A percentile compares a stretch with the other conserved stretches of the same genome.
Conservation (phyloP, 345 rosid genomes). For the Lepidium didymum region DNA sequence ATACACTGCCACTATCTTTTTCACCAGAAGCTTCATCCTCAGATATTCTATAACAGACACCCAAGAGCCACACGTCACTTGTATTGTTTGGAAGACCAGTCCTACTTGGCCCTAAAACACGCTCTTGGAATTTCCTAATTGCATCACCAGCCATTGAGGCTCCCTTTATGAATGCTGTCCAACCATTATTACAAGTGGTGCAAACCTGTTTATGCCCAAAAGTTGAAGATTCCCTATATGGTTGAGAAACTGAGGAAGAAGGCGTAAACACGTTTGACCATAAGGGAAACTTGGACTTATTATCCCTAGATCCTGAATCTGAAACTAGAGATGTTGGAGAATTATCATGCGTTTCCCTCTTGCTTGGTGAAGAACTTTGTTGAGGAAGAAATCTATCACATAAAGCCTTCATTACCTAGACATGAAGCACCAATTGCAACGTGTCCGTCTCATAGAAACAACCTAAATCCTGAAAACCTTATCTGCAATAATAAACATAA, state of each 20-base stretch:
- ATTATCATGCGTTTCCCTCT: conserved; percentile 28
- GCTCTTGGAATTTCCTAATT: conserved; percentile 85
- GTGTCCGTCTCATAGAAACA: conserved; percentile 23
- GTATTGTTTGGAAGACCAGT: conserved; percentile 56
- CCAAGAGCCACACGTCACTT: conserved; percentile 84
- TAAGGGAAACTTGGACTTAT: conserved; percentile 36
- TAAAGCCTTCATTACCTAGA: conserved; percentile 69
- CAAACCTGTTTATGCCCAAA: conserved; percentile 38
- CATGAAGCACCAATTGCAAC: conserved; percentile 23
- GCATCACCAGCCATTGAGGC: conserved; percentile 53
- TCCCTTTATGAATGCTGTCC: conserved; percentile 68
- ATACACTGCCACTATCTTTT: conserved; percentile 34
- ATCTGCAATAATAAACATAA: conserved; percentile 8
- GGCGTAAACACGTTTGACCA: conserved; percentile 59
- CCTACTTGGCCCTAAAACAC: conserved; percentile 62
- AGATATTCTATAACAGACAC: conserved; percentile 61
- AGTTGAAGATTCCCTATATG: conserved; percentile 39
- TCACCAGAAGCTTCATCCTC: conserved; percentile 35
- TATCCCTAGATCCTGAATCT: conserved; percentile 44
- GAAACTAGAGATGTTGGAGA: conserved; percentile 40
- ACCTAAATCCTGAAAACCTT: conserved; percentile 4
- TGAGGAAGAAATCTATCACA: conserved; percentile 46
- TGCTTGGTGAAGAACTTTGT: conserved; percentile 36
- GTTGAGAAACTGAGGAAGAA: conserved; percentile 62
- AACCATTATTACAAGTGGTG: conserved; percentile 45